Conservation (phyloP, 2,329 filamentous ascomycete species). For the Huntiella moniliformis region DNA sequence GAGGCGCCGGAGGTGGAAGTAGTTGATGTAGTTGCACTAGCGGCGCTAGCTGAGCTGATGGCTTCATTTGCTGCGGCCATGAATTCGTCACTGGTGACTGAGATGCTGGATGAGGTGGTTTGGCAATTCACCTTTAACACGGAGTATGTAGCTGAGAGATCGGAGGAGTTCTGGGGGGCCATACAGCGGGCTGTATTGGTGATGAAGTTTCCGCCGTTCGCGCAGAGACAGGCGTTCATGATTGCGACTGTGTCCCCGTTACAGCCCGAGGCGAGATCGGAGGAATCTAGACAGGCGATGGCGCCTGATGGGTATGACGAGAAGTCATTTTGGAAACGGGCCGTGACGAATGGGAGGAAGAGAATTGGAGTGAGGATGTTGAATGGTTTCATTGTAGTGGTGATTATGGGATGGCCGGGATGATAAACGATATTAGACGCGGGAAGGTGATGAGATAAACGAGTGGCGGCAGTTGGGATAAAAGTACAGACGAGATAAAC, state of each 20-base stretch:
- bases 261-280: slow-evolving; percentile 24
- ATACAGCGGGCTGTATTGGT: slow-evolving; percentile 28
- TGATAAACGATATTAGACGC: not conserved
- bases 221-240: slow-evolving; percentile 32
- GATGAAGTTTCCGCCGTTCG: slow-evolving; percentile 30
- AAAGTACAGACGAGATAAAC: not conserved
- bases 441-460: not conserved
- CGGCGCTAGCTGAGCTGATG: slow-evolving; percentile 11
- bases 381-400: slow-evolving; percentile 5
- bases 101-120: slow-evolving; percentile 25
- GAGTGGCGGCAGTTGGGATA: not conserved
- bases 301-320: slow-evolving; percentile 18
- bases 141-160: slow-evolving; percentile 25
- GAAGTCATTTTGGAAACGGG: slow-evolving; percentile 18
- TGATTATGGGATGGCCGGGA: not conserved
- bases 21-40: slow-evolving; percentile 10
- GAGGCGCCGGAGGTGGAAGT: not conserved
- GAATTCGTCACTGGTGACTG: slow-evolving; percentile 24
- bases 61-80: slow-evolving; percentile 15
- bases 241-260: slow-evolving; percentile 20
- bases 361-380: slow-evolving; percentile 17
- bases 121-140: slow-evolving; percentile 26
- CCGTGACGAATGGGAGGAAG: slow-evolving; percentile 10
- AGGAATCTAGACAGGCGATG: slow-evolving; percentile 24
- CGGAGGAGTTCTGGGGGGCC: slow-evolving; percentile 17